A percentile compares a stretch with the other conserved stretches of the same genome.
phyloP scores from a whole-genome alignment of 176 grass and related monocot genomes.

The Phoenix dactylifera region DNA sequence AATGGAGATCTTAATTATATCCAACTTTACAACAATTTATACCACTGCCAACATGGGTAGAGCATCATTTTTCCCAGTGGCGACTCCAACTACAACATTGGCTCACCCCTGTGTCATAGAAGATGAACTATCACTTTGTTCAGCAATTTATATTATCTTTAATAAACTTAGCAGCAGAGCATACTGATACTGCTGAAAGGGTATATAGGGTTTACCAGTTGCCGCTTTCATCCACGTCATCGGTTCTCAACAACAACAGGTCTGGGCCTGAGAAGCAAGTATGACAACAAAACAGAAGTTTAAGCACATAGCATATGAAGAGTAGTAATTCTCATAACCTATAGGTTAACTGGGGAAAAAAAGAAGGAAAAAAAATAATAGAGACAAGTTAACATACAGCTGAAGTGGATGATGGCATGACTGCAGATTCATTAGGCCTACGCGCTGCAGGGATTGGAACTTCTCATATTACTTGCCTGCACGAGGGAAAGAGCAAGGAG shows the following conservation, averaged over 20 bases:
- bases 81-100: conserved; percentile 88
- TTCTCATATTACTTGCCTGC: conserved; percentile 33
- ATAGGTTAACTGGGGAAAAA: not conserved
- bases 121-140: not conserved
- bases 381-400: conserved; percentile 27
- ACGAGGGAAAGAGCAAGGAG: not conserved
- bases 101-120: conserved; percentile 64
- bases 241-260: conserved; percentile 92
- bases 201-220: conserved; percentile 49
- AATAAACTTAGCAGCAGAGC: too few species aligned
- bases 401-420: conserved; percentile 8
- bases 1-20: too few species aligned
- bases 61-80: conserved; percentile 51
- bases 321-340: too few species aligned
- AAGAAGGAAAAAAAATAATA: not conserved
- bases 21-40: too few species aligned
- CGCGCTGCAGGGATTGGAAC: not conserved
- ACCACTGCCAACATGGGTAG: too few species aligned
- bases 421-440: conserved; percentile 18
- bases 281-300: conserved; percentile 2
- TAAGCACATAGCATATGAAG: too few species aligned
- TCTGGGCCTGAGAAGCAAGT: conserved; percentile 50
- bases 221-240: conserved; percentile 78
- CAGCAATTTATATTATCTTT: too few species aligned
- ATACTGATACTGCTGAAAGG: not conserved